Base-by-base conservation (phyloP, 176 grass and related monocot genomes). In the Oryza brachyantha region DNA sequence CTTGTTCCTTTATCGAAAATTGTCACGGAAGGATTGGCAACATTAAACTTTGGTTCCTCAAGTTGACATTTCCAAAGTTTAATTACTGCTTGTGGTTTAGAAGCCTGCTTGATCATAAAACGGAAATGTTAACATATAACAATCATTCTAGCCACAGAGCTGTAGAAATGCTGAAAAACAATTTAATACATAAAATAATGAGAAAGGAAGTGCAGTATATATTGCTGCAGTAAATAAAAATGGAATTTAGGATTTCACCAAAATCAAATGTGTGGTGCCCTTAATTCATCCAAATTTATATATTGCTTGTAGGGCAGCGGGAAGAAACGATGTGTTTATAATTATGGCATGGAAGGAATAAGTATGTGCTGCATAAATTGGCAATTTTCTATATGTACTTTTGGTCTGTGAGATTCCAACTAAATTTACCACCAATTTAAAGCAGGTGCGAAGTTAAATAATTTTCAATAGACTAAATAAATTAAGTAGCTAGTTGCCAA, bases 1-100 rank as follows among this genome's bases (percentile, higher is more conserved):
- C 96, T 96, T 78, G 92, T 85, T 66, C 57, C 72, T 82, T 93
- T 95, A 46, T 96, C 96, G 70, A 93, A 70, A 80, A 99, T 88
- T 77, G 82, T 46, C 25, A 96, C 59, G 29, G 81, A 80, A 50
- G 90, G 92, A 62, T 99, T 90, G 64, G 84, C 61, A 78, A 82
- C 86, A 75, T 78, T 93, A 77, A 90, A 86, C 70, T 93, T 95
- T 77, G 96, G 92, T 81, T 91, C 79, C 35, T 93, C 92, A 70
- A 99, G 73, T 62, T 91, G 85, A 83, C 71, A 90, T 91, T 91
- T 93, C 88, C 86, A 93, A 72, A 99, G 88, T 69, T 86, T 84
- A 75, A 99, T 48, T 76, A 91, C 81, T 74, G 16, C 79, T 70
- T 76, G 88, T 29, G 88, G 96, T 84, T 79, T 91, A 59, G 90